Conservation (phyloP, 768 basidiomycete genomes). For the Fibroporia radiculosa region DNA sequence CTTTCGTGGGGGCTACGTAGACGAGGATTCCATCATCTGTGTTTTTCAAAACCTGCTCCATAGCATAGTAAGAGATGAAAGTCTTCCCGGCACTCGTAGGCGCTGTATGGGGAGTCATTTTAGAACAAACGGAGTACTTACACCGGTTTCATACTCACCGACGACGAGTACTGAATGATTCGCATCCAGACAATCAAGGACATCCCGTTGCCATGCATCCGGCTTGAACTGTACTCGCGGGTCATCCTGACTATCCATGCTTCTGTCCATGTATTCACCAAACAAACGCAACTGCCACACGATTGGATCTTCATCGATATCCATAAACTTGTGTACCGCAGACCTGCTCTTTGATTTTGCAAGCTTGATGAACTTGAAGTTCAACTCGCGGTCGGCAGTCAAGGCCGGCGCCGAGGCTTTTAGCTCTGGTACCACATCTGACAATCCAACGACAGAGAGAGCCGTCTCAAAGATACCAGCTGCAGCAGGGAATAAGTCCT, state of each 20-base stretch:
- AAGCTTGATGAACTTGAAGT: constrained; percentile 53
- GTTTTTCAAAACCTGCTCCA: constrained; percentile 56
- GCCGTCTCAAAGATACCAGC: constrained; percentile 31
- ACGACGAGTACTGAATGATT: constrained; percentile 57
- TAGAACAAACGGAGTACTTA: background rate
- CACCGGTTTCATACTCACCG: constrained; percentile 31
- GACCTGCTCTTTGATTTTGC: constrained; percentile 35
- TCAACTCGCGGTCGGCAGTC: constrained; percentile 21
- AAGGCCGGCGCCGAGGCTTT: constrained; percentile 5
- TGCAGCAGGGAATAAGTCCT: constrained; percentile 28
- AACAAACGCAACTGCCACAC: constrained; percentile 65
- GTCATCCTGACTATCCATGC: constrained; percentile 57
- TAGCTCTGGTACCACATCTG: constrained; percentile 24
- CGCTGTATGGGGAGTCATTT: constrained; percentile 27
- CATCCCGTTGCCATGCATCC: constrained; percentile 64
- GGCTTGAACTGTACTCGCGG: constrained; percentile 54
- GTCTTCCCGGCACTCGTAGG: constrained; percentile 73
- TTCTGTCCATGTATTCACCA: constrained; percentile 66
- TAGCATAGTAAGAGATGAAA: constrained; percentile 71
- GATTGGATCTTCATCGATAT: constrained; percentile 45
- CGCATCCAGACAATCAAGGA: constrained; percentile 55
- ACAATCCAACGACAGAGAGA: constrained; percentile 41
- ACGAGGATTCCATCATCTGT: constrained; percentile 64
- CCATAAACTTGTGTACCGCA: constrained; percentile 43
- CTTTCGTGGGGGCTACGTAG: constrained; percentile 72